These are phyloP conservation scores for Arthrobotrys entomopaga DNA, from an alignment of 2,329 filamentous ascomycete species.

Conservation along the genomic window DNA sequence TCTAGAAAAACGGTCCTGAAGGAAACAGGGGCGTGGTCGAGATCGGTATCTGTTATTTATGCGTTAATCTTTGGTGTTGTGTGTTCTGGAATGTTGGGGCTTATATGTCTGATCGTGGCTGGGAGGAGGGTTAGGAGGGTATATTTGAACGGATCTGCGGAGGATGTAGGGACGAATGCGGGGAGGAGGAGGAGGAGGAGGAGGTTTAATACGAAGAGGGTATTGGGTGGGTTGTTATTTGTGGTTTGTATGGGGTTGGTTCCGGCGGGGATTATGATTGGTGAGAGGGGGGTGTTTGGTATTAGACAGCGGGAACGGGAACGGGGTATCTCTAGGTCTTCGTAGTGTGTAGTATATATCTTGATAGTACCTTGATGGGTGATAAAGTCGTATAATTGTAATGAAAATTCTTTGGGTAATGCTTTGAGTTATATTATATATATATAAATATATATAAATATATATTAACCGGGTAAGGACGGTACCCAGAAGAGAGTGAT, in stretches of 20 bases:
- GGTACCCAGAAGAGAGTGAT: no score
- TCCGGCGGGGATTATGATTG: neutral
- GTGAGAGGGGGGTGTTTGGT: slow-evolving; percentile 1
- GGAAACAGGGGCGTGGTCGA: neutral
- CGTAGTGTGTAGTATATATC: no score
- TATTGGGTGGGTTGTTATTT: neutral
- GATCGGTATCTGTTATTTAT: neutral
- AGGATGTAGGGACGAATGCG: neutral
- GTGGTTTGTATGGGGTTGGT: neutral
- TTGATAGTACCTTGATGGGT: no score
- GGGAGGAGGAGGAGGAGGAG: neutral
- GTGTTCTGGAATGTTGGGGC: neutral
- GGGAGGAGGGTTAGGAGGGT: neutral
- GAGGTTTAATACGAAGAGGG: neutral
- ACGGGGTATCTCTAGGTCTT: no score
- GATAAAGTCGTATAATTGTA: no score
- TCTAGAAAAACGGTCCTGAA: neutral
- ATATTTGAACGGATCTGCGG: neutral
- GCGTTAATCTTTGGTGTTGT: neutral
- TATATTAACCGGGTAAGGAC: no score
- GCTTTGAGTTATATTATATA: no score
- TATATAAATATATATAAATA: no score
- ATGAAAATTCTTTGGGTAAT: no score
- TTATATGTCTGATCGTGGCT: neutral
- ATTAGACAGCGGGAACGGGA: neutral